Base-by-base conservation (phyloP, 352 stramenopile species). In the Phytopythium oedochilum region DNA sequence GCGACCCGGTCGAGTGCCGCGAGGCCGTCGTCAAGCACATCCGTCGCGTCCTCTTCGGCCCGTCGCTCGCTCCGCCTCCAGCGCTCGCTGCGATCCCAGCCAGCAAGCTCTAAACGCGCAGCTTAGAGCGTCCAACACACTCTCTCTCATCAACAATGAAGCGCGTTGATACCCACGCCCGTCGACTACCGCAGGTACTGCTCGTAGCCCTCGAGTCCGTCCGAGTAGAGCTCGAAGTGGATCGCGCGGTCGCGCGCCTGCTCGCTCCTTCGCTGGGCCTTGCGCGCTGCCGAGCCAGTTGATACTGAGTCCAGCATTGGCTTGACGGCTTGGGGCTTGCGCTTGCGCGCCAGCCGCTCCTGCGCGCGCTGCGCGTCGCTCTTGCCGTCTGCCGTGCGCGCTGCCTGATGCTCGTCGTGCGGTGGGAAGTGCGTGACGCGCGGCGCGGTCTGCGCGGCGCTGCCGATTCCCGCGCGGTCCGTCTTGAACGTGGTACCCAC, bases 131-230 rank as follows among this genome's bases (percentile, higher is more conserved):
- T n/a, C n/a, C n/a, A n/a, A n/a, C n/a, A n/a, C n/a, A n/a, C n/a
- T n/a, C n/a, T n/a, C 7, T n/a, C 22, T 46, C 20, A 4, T 20
- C 22, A 5, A 28, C 22, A 29, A 48, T 32, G 42, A 32, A 48
- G 42, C 25, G 42, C 15, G 23, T 48, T 48, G 5, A 9, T 29
- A 14, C 40, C n/a, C n/a, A 5, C 2, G 10, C n/a, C 7, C 38
- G 7, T 22, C 7, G n/a, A 12, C 60, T 66, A 84, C 49, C 59
- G 64, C 25, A 88, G 59, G 43, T 70, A 86, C 39, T 75, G 54
- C 32, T 88, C 75, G 42, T 85, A 86, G n/a, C 73, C 75, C 51
- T 88, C 78, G 47, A 81, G 60, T 20, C 65, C 66, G 29, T 66
- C 59, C 40, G 57, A 55, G 60, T 85, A 86, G 17, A 86, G 28